phyloP scores from a whole-genome alignment of 352 stramenopile species.

The Phytophthora megakarya region DNA sequence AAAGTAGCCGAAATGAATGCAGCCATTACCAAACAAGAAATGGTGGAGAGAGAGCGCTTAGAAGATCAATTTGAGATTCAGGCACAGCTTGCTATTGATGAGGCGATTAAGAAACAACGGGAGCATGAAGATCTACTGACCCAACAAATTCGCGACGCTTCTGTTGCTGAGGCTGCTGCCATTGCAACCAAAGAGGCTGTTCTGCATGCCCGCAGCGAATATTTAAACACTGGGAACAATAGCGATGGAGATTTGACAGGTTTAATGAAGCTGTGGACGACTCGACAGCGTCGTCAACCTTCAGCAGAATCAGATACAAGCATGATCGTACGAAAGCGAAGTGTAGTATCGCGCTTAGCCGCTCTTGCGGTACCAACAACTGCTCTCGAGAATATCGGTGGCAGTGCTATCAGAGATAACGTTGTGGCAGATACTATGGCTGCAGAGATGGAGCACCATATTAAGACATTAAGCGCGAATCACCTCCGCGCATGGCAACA shows the following conservation, averaged over 20 bases:
- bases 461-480: constrained; percentile 35
- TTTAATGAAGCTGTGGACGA: constrained; percentile 23
- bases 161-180: constrained; percentile 15
- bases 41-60: constrained; percentile 21
- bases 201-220: constrained; percentile 12
- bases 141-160: constrained; percentile 26
- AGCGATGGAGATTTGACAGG: constrained; percentile 11
- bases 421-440: constrained; percentile 31
- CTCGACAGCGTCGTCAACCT: constrained; percentile 5
- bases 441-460: constrained; percentile 40
- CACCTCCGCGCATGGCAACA: constrained; percentile 34
- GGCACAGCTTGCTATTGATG: constrained; percentile 21
- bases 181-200: constrained; percentile 26
- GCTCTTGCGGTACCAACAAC: constrained; percentile 2
- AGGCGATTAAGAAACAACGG: constrained; percentile 28
- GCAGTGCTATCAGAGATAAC: background rate
- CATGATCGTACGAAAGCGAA: constrained; percentile 10
- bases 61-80: constrained; percentile 36
- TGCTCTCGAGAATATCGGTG: background rate
- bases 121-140: constrained; percentile 29
- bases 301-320: background rate
- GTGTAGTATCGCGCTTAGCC: constrained; percentile 10
- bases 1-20: constrained; percentile 28
- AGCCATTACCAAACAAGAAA: constrained; percentile 30
- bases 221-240: background rate